Evolutionary conservation across 1,284 basidiomycete species (phyloP), one percentile per base, ranked within the genome.

Genomic region (Ustilago shanxiensis): DNA sequence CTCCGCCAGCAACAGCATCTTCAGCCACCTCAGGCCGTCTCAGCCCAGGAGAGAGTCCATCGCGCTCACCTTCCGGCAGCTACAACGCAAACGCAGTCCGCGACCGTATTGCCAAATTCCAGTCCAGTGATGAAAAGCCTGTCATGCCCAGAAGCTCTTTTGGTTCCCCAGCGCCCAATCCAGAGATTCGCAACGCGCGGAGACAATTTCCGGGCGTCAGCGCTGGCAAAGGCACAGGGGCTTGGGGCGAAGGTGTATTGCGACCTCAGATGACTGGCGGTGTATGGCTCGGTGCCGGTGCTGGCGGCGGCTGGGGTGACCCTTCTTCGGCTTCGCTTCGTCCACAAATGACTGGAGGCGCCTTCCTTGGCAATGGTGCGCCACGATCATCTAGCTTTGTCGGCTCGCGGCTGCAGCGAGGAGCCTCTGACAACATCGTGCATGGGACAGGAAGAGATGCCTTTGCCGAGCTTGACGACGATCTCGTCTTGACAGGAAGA

Each of bases 261-360:
- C 63, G 80, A 29, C 82, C 82, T 24, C 82, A 83, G 64, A 70
- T 80, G 70, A 83, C 82, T 8, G 82, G 82, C 14, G 82, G 80
- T 24, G 72, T 75, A 26, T 81, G 80, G 80, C 69, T 80, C 24
- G 82, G 78, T n/a, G 66, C 57, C 13, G 75, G 70, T 24, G 65
- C 66, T 37, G 68, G 69, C 14, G 74, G 74, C 22, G 66, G 72
- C 24, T 79, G 79, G 79, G 68, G 69, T 14, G 77, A 79, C 26
- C 71, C 75, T 13, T 39, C 56, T 8, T 61, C 75, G 8, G 51
- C 64, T 2, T 60, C 70, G 8, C 56, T 81, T 0, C 68, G 81
- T 14, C 82, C 82, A 13, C 82, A 83, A 55, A 69, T 79, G 66
- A 83, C 82, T 2, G 82, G 82, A 3, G 74, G 75, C 28, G 70